These are phyloP conservation scores for Penicillium bovifimosum DNA, from an alignment of 495 filamentous ascomycete genomes.

Conservation along the genomic window DNA sequence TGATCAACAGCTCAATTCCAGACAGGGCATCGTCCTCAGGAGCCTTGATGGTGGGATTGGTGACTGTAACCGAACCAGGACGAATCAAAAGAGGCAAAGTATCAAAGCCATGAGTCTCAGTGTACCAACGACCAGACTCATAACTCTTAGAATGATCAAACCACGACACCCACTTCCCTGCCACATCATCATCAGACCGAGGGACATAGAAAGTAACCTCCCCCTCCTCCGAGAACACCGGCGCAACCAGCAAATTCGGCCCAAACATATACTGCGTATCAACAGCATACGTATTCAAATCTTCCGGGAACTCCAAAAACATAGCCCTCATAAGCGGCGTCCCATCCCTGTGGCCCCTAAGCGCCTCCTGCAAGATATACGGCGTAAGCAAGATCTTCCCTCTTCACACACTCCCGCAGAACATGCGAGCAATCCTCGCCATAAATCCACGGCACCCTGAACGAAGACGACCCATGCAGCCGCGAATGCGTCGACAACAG, in stretches of 20 bases:
- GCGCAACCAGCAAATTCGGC: slow-evolving; percentile 51
- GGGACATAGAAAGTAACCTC: slow-evolving; percentile 61
- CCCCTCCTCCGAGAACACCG: slow-evolving; percentile 55
- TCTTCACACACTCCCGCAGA: slow-evolving; percentile 51
- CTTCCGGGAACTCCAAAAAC: slow-evolving; percentile 61
- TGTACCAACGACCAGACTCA: slow-evolving; percentile 38
- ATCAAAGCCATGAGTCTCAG: slow-evolving; percentile 40
- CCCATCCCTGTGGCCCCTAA: slow-evolving; percentile 38
- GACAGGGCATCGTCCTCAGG: slow-evolving; percentile 33
- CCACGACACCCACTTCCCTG: slow-evolving; percentile 49
- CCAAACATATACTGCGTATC: slow-evolving; percentile 67
- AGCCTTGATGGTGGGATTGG: slow-evolving; percentile 30
- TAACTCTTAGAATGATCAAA: slow-evolving; percentile 40
- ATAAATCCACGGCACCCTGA: slow-evolving; percentile 68
- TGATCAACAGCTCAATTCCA: slow-evolving; percentile 37
- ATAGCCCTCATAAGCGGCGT: slow-evolving; percentile 54
- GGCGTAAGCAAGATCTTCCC: slow-evolving; percentile 59
- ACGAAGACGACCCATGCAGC: slow-evolving; percentile 60
- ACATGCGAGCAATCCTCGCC: slow-evolving; percentile 57
- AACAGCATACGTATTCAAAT: slow-evolving; percentile 56
- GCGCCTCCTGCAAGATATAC: slow-evolving; percentile 54
- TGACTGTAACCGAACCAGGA: slow-evolving; percentile 32
- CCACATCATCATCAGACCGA: slow-evolving; percentile 21
- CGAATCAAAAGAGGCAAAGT: slow-evolving; percentile 37
- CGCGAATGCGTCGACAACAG: slow-evolving; percentile 63